phyloP scores from a whole-genome alignment of 2,329 filamentous ascomycete genomes.

The Calonectria montana region DNA sequence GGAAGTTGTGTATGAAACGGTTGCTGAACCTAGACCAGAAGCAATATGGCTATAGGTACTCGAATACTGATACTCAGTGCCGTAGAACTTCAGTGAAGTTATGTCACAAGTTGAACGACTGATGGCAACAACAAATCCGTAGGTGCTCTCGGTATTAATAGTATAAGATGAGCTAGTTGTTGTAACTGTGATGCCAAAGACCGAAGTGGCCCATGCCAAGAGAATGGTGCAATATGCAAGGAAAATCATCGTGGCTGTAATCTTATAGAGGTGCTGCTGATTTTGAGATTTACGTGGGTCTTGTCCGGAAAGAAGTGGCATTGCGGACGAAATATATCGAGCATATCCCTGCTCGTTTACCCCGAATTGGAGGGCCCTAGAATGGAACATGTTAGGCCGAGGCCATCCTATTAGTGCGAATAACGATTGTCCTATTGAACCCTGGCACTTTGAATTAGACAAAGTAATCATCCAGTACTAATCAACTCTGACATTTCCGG shows the following conservation, averaged over 20 bases:
- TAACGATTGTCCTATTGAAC: not conserved
- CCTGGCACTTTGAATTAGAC: not conserved
- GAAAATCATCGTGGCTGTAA: not conserved
- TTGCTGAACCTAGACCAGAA: slow-evolving; percentile 9
- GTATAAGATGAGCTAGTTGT: not conserved
- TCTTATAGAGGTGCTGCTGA: not conserved
- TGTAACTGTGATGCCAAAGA: slow-evolving; percentile 10
- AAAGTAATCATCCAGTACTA: not conserved
- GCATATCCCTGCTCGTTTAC: not conserved
- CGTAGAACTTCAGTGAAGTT: slow-evolving; percentile 15
- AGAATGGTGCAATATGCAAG: not conserved
- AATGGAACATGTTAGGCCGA: not conserved
- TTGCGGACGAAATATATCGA: not conserved
- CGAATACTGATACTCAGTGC: slow-evolving; percentile 13
- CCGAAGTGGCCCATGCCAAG: slow-evolving; percentile 2
- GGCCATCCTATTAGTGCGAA: not conserved
- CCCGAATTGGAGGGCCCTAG: not conserved
- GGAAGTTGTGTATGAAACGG: slow-evolving; percentile 3
- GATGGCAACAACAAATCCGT: slow-evolving; percentile 4
- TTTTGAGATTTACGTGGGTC: not conserved
- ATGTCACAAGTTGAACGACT: slow-evolving; percentile 12
- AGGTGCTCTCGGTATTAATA: not conserved
- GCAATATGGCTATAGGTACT: slow-evolving; percentile 17
- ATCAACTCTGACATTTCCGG: not conserved
- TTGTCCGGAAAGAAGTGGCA: not conserved